Percentiles rank a stretch among this genome's conserved stretches.
phyloP scores from a whole-genome alignment of 2,329 filamentous ascomycete species.

The Aspergillus sp. region DNA sequence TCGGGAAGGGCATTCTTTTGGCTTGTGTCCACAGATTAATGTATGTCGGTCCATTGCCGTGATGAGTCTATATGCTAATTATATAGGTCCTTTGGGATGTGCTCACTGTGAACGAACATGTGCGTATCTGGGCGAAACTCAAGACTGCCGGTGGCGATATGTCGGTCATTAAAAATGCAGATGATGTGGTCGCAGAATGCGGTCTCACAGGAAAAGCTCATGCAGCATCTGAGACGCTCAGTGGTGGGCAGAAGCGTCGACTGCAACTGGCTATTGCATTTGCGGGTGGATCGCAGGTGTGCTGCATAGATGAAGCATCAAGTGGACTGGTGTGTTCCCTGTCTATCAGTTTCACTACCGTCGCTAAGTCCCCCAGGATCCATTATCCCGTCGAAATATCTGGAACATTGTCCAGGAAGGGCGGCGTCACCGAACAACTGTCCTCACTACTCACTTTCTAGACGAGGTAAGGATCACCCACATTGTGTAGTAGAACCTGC shows the following conservation, averaged over 20 bases:
- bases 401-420: not conserved
- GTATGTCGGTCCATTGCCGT: not conserved
- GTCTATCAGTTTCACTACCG: not conserved
- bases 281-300: not conserved
- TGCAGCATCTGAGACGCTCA: not conserved
- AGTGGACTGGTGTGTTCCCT: not conserved
- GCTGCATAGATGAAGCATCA: constrained; percentile 1
- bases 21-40: not conserved
- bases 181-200: not conserved
- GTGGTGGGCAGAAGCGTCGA: constrained; percentile 1
- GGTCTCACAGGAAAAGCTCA: not conserved
- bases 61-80: not conserved
- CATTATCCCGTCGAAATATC: not conserved
- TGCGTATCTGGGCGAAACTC: not conserved
- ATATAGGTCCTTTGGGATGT: not conserved
- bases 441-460: not conserved
- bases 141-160: not conserved
- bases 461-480: not conserved
- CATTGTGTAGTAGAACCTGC: not conserved
- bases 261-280: constrained; percentile 1
- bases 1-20: not conserved
- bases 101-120: not conserved
- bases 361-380: not conserved
- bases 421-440: not conserved
- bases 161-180: not conserved